Evolutionary conservation across 257 asterid species (phyloP).

Genomic region (Rehmannia glutinosa): DNA sequence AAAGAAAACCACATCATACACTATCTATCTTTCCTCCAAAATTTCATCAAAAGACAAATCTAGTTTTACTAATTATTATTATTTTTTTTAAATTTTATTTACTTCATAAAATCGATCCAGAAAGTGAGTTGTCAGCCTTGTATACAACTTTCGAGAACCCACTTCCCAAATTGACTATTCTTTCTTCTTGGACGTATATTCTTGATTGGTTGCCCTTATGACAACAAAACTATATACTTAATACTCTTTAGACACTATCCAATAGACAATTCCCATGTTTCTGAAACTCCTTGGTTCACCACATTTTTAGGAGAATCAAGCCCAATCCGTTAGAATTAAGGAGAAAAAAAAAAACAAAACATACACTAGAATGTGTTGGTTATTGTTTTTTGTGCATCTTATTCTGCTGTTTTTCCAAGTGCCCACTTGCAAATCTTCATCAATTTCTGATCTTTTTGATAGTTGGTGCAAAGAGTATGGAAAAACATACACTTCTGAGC

Average conservation of each 20-base stretch:
- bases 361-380: constrained; percentile 37
- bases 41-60: too few relatives aligned
- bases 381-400: constrained; percentile 25
- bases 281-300: constrained; percentile 19
- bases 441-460: constrained; percentile 59
- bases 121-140: too few relatives aligned
- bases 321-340: too few relatives aligned
- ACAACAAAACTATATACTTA: not conserved
- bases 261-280: constrained; percentile 27
- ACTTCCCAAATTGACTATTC: not conserved
- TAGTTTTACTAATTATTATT: too few relatives aligned
- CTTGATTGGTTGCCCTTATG: constrained; percentile 10
- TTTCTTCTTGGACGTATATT: not conserved
- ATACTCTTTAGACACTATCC: not conserved
- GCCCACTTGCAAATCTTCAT: constrained; percentile 39
- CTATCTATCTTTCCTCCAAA: too few relatives aligned
- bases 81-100: not conserved
- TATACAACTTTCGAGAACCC: not conserved
- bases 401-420: constrained; percentile 30
- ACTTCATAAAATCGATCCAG: not conserved
- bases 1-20: too few relatives aligned
- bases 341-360: not conserved
- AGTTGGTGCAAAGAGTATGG: constrained; percentile 68
- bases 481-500: constrained; percentile 56
- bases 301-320: constrained; percentile 15